Base-by-base conservation (phyloP, 169 alveolate genomes). In the Ichthyophthirius multifiliis region DNA sequence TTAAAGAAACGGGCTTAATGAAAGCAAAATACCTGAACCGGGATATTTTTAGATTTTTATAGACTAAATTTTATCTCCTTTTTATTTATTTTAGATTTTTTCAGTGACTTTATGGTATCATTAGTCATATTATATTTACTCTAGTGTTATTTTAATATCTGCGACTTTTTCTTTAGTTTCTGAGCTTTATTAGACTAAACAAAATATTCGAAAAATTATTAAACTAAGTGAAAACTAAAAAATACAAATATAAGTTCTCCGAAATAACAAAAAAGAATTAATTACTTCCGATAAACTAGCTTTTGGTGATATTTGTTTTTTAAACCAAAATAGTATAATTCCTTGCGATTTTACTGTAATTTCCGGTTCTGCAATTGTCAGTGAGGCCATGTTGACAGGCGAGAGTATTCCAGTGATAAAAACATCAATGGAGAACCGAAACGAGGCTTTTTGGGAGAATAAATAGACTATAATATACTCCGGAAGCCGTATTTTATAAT, bases 361-460 rank as follows among this genome's bases (percentile, higher is more conserved):
- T 47, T 89, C 89, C 16, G 97, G 97, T n/a, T 83, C 91, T 3
- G 86, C 89, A 18, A 86, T 94, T 39, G 91, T 95, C 4, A 95
- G 95, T 46, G 99, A 97, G 81, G 87, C 96, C 12, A 94, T 93
- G 94, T 89, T 97, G 20, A 96, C 98, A 5, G 99, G 97, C 4
- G 99, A 97, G 85, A 90, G 97, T 31, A 71, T 94, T 5, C 99
- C 99, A 0, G 96, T 97, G 13, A 76, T 96, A n/a, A 97, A 97
- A 89, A 83, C 93, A 41, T 85, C 94, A 2, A 79, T 96, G 16
- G 31, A 39, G 10, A n/a, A 55, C 13, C 23, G 13, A 13, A 23
- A 55, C 31, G 71, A 55, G 31, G 39, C 12, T 10, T 55, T 55
- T 27, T 15, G 12, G 10, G 71, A 55, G 31, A 55, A 55, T 55